Evolutionary conservation across 2,329 filamentous ascomycete species (phyloP), one percentile per base, ranked within the genome.

Genomic region (Periconia sp.): DNA sequence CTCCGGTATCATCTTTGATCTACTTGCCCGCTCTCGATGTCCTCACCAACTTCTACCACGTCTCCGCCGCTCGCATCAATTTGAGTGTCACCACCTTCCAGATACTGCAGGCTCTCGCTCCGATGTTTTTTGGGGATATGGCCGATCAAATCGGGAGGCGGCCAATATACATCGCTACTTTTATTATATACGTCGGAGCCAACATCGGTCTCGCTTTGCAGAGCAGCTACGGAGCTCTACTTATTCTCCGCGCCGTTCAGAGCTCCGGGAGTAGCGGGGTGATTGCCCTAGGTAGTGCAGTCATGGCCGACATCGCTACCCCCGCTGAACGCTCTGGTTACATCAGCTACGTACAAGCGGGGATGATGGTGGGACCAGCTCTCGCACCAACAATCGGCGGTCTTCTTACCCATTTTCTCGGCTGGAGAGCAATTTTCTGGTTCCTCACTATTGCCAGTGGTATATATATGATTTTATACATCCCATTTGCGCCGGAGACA

Each of bases 251-350:
- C 0, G 84, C 83, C 73, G 53, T 88, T 2, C 86, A 89, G 63
- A 85, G 83, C 31, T 78, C 79, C 0, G 86, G 88, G 0, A 87
- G 83, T 66, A 87, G 84, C 61, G 85, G 85, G 0, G 88, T 31
- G 13, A 33, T 42, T 20, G 50, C 50, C 15, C 75, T 92, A 1
- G 84, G 83, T 0, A 86, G 82, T 58, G 89, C 85, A 2, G 83
- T 91, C 1, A 81, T 91, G 11, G 85, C 87, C 0, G 89, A 92
- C 61, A 79, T 91, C 6, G 79, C 85, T 0, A 83, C 86, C 0
- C 85, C 82, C 43, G 80, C 83, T 0, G 87, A 92, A 66, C 78
- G 89, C 18, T 45, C 43, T 14, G 43, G 43, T 8, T 45, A 45
- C 20, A 45, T 45, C 23, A 45, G 43, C 18, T 45, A 45, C 23